Percentiles rank a stretch among this genome's conserved stretches.
Evolutionary conservation across 768 basidiomycete species (phyloP).

Genomic region (Megacollybia marginata): DNA sequence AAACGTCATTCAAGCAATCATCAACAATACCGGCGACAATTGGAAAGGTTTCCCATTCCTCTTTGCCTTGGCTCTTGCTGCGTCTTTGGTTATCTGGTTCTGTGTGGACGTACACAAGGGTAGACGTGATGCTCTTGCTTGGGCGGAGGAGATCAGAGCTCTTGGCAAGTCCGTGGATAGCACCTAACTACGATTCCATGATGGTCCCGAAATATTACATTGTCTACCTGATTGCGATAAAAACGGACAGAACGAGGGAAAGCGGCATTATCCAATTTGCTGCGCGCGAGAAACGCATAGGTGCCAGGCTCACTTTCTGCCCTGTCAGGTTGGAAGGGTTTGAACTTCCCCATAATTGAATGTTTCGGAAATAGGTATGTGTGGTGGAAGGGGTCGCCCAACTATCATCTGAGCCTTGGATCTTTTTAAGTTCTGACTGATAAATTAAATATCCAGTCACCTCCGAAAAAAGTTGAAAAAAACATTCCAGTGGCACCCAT

Average conservation of each 20-base stretch:
- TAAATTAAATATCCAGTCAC: slow-evolving; percentile 19
- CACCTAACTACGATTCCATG: too few species aligned
- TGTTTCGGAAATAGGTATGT: slow-evolving; percentile 72
- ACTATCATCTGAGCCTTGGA: slow-evolving; percentile 48
- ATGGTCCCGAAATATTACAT: too few species aligned
- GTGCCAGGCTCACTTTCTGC: slow-evolving; percentile 1
- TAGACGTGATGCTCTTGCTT: slow-evolving; percentile 49
- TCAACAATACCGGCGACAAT: slow-evolving; percentile 61
- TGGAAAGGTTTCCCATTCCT: slow-evolving; percentile 85
- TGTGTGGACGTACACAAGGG: slow-evolving; percentile 59
- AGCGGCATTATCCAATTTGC: too few species aligned
- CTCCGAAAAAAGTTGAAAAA: slow-evolving; percentile 89
- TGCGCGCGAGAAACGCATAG: too few species aligned
- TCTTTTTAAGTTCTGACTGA: slow-evolving; percentile 6
- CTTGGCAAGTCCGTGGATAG: too few species aligned
- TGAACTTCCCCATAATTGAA: slow-evolving; percentile 55
- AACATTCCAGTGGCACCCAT: slow-evolving; percentile 63
- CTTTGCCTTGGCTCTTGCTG: slow-evolving; percentile 59
- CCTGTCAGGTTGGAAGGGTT: slow-evolving; percentile 41
- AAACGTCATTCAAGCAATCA: slow-evolving; percentile 80
- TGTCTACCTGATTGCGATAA: too few species aligned
- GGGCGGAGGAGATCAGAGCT: slow-evolving; percentile 33
- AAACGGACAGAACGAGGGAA: too few species aligned
- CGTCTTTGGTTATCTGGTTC: slow-evolving; percentile 75
- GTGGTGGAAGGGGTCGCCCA: slow-evolving; percentile 68